These are phyloP conservation scores for Verticillium alfalfae DNA, from an alignment of 2,329 filamentous ascomycete species.

Conservation along the genomic window DNA sequence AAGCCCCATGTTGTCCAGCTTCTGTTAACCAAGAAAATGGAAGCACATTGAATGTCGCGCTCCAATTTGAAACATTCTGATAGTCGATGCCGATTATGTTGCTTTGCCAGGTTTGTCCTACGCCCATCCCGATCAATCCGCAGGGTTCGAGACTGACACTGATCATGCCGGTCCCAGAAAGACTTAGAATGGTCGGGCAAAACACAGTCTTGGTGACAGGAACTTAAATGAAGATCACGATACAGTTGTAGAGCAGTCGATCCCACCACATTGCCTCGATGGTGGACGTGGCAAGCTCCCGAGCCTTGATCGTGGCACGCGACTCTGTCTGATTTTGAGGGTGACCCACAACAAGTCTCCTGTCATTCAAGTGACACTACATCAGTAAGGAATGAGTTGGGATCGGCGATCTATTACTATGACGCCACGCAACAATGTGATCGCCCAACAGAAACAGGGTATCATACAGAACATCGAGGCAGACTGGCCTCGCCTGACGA, in stretches of 20 bases:
- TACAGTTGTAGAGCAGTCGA: neutral
- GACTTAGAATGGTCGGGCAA: no score
- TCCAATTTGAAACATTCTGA: no score
- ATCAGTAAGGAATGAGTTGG: neutral
- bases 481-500: neutral
- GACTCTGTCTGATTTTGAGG: neutral
- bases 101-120: no score
- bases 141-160: no score
- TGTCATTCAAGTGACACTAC: neutral
- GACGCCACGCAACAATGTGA: neutral
- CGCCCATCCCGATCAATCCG: no score
- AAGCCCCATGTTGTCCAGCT: no score
- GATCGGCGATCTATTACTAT: neutral
- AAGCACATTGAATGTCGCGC: no score
- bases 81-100: no score
- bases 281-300: neutral
- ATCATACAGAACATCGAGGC: neutral
- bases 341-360: neutral
- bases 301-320: neutral
- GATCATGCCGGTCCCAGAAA: no score
- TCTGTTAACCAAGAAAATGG: no score
- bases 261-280: neutral
- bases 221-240: no score
- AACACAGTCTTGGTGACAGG: no score
- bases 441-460: neutral